Evolutionary conservation across 1,139 yeast genomes (phyloP).

Genomic region (Saccharomyces pastorianus): DNA sequence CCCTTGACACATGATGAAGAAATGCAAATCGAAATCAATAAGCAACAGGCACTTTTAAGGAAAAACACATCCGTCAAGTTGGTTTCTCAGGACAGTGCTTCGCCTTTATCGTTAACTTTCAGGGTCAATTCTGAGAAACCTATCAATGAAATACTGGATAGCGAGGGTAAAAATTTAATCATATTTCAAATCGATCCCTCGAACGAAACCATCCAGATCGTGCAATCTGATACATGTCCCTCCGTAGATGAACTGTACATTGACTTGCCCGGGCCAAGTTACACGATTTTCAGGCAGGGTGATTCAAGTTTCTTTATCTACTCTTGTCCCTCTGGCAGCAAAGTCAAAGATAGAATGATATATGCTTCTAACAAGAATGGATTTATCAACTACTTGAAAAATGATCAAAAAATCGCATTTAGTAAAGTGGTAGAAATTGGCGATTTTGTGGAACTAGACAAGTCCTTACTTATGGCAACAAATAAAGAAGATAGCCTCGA

Average conservation of each 20-base stretch:
- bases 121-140: constrained; percentile 23
- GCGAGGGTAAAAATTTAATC: constrained; percentile 20
- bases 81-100: constrained; percentile 27
- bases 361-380: constrained; percentile 80
- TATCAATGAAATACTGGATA: constrained; percentile 10
- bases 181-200: constrained; percentile 34
- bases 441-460: constrained; percentile 53
- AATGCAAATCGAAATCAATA: constrained; percentile 20
- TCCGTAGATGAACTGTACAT: constrained; percentile 31
- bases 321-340: constrained; percentile 84
- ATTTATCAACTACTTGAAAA: constrained; percentile 45
- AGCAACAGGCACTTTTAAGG: constrained; percentile 21
- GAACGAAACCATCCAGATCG: constrained; percentile 33
- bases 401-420: constrained; percentile 31
- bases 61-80: constrained; percentile 15
- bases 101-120: constrained; percentile 26
- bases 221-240: constrained; percentile 15
- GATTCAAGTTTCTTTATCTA: constrained; percentile 48
- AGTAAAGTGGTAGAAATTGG: constrained; percentile 55
- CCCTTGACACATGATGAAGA: constrained; percentile 60
- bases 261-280: constrained; percentile 44
- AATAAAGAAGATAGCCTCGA: constrained; percentile 15
- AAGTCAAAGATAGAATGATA: constrained; percentile 85
- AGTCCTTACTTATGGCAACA: constrained; percentile 32
- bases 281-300: constrained; percentile 41